A percentile compares a stretch with the other conserved stretches of the same genome.
These are phyloP conservation scores for Macadamia tetraphylla DNA, from an alignment of 164 flowering plant genomes.

Conservation along the genomic window DNA sequence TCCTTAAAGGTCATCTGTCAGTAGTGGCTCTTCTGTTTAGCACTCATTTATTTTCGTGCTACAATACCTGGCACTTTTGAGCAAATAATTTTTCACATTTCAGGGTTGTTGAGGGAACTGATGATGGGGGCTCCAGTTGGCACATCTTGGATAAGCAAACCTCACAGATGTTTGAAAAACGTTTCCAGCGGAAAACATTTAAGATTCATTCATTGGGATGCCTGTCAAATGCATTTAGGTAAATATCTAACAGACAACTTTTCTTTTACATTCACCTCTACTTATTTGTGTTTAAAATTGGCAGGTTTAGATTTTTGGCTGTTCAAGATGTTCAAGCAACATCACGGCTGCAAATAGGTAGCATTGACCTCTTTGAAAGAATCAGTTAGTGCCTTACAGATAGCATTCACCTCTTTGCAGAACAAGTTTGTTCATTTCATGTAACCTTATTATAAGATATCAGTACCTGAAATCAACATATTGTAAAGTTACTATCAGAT, in stretches of 20 bases:
- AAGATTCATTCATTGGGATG: conserved; percentile 25
- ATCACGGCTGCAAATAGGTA: conserved; percentile 73
- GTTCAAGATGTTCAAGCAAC: conserved; percentile 53
- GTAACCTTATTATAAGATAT: not conserved
- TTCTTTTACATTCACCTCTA: not conserved
- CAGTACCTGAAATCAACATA: not conserved
- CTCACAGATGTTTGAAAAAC: conserved; percentile 59
- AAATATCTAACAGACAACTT: conserved; percentile 5
- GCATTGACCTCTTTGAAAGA: conserved; percentile 67
- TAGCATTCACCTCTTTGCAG: conserved; percentile 63
- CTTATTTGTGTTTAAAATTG: not conserved
- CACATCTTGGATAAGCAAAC: conserved; percentile 59
- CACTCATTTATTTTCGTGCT: not conserved
- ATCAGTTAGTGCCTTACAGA: conserved; percentile 31
- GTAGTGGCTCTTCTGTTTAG: not conserved
- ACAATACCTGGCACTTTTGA: not conserved
- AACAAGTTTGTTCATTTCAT: conserved; percentile 8
- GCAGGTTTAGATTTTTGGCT: conserved; percentile 69
- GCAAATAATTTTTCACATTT: not conserved
- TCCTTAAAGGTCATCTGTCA: not conserved
- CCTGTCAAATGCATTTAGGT: conserved; percentile 72
- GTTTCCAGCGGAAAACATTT: conserved; percentile 67
- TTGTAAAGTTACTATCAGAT: not conserved
- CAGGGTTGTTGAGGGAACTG: conserved; percentile 91
- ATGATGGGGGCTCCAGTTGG: conserved; percentile 82